Percentiles rank a stretch among this genome's conserved stretches.
phyloP scores from a whole-genome alignment of 371 early-diverging fungal species.

The Fennellomyces sp. region DNA sequence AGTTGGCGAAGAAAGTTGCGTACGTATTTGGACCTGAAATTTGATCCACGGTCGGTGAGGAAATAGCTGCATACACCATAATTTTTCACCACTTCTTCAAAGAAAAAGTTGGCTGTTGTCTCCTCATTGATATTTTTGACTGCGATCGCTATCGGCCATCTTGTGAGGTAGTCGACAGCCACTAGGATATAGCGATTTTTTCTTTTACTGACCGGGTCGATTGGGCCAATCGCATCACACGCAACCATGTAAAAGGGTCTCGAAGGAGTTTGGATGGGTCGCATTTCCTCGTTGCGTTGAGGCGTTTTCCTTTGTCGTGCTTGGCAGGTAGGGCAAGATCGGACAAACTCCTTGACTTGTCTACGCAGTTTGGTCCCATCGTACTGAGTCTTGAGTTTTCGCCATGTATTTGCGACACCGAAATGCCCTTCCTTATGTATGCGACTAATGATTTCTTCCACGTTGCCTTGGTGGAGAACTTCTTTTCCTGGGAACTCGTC shows the following conservation, averaged over 20 bases:
- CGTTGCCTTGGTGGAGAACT: constrained; percentile 13
- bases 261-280: constrained; percentile 8
- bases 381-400: constrained; percentile 11
- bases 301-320: background rate
- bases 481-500: too few species aligned
- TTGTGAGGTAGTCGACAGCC: constrained; percentile 19
- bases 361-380: background rate
- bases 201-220: background rate
- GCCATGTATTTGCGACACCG: constrained; percentile 18
- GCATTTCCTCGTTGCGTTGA: background rate
- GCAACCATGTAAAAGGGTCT: constrained; percentile 17
- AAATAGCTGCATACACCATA: constrained; percentile 16
- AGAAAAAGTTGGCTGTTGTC: constrained; percentile 20
- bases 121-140: constrained; percentile 18
- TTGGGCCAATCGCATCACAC: constrained; percentile 25
- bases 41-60: constrained; percentile 23
- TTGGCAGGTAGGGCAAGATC: constrained; percentile 13
- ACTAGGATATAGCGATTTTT: constrained; percentile 25
- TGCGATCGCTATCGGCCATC: constrained; percentile 20
- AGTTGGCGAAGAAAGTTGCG: constrained; percentile 1
- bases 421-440: constrained; percentile 24
- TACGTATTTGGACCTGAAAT: constrained; percentile 18
- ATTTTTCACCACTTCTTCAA: constrained; percentile 4
- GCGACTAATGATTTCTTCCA: background rate
- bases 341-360: background rate